These are phyloP conservation scores for Moesziomyces sp. DNA, from an alignment of 1,284 basidiomycete genomes.

Conservation along the genomic window DNA sequence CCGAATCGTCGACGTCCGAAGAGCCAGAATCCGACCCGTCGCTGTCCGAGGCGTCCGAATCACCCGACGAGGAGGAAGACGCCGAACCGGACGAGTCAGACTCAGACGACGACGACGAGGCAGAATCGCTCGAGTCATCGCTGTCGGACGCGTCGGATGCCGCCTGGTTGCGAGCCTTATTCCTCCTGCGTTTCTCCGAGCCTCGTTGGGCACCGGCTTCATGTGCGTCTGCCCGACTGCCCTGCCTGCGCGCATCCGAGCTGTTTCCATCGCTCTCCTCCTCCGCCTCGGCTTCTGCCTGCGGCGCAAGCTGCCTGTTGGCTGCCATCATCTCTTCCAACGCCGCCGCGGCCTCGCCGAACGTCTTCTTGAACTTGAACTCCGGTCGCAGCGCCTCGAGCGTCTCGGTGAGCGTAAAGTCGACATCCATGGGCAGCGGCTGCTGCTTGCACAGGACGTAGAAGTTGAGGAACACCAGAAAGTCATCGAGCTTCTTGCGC, in stretches of 20 bases:
- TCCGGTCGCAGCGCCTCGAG: conserved; percentile 73
- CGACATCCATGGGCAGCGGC: conserved; percentile 90
- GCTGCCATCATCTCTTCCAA: conserved; percentile 87
- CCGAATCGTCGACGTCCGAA: conserved; percentile 22
- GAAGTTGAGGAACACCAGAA: conserved; percentile 92
- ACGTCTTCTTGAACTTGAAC: conserved; percentile 74
- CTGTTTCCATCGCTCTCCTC: conserved; percentile 29
- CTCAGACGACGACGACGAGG: conserved; percentile 10
- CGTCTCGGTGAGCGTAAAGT: conserved; percentile 94
- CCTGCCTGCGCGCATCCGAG: conserved; percentile 29
- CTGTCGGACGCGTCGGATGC: conserved; percentile 67
- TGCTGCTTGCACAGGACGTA: conserved; percentile 86
- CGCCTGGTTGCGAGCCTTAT: conserved; percentile 75
- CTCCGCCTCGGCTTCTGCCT: conserved; percentile 8
- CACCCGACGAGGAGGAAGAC: conserved; percentile 9
- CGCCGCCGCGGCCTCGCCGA: conserved; percentile 84
- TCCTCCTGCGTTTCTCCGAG: conserved; percentile 69
- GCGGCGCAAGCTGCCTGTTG: conserved; percentile 7
- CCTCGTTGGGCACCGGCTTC: conserved; percentile 74
- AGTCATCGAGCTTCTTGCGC: conserved; percentile 90
- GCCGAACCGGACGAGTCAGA: conserved; percentile 1
- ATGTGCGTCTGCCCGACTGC: conserved; percentile 63
- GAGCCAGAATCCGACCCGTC: conserved; percentile 14
- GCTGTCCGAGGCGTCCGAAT: conserved; percentile 12
- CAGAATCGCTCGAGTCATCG: conserved; percentile 12